A percentile compares a stretch with the other conserved stretches of the same genome.
Conservation (phyloP, 306 rosid genomes). For the Acmispon strigosus region DNA sequence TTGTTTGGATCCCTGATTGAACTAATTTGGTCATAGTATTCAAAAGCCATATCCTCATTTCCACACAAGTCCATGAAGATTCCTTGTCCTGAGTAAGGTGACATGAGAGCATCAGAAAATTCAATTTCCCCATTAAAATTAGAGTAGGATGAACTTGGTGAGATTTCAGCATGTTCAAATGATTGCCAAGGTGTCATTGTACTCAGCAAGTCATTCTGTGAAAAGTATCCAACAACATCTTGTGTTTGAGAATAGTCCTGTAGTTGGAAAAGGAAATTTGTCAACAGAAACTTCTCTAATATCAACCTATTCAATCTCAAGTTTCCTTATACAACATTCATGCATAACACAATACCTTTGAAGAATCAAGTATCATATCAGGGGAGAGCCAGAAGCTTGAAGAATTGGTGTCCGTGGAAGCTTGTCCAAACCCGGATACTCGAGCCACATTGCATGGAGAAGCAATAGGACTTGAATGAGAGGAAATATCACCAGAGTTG, state of each 20-base stretch:
- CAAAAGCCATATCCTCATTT: conserved; percentile 43
- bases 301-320: not conserved
- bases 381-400: conserved; percentile 65
- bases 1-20: conserved; percentile 31
- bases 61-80: conserved; percentile 40
- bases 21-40: conserved; percentile 42
- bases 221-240: conserved; percentile 36
- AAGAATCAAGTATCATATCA: conserved; percentile 78
- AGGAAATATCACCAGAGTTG: conserved; percentile 36
- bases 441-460: conserved; percentile 40
- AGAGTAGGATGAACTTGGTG: conserved; percentile 68
- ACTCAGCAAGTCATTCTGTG: conserved; percentile 34
- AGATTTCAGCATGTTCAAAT: conserved; percentile 42
- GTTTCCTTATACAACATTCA: not conserved
- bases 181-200: conserved; percentile 47
- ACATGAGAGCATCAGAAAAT: conserved; percentile 36
- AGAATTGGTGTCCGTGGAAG: conserved; percentile 37
- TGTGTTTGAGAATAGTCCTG: conserved; percentile 65
- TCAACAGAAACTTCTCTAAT: conserved; percentile 1
- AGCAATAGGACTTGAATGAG: conserved; percentile 43
- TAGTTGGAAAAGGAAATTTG: conserved; percentile 10
- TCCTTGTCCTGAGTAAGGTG: conserved; percentile 44
- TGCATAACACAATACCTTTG: conserved; percentile 44
- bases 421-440: conserved; percentile 36
- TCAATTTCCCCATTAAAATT: conserved; percentile 48